A percentile compares a stretch with the other conserved stretches of the same genome.
Evolutionary conservation across 208 protist species (phyloP).

Genomic region (Crithidia fasciculata): DNA sequence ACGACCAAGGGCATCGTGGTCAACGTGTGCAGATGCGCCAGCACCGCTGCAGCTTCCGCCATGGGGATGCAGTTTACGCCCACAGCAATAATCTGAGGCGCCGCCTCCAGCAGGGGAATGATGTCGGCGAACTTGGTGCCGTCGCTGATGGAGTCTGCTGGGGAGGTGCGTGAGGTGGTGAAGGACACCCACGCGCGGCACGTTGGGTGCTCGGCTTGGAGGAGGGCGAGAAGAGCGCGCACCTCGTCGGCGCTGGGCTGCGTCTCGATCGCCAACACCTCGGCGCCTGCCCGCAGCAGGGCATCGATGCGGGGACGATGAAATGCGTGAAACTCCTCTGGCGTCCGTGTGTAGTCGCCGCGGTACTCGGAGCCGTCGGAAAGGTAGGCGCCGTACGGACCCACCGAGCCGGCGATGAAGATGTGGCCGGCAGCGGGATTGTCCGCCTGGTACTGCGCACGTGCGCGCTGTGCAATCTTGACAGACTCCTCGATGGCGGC

Average conservation of each 20-base stretch:
- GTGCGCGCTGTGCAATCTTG: slow-evolving; percentile 37
- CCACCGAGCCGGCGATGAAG: slow-evolving; percentile 68
- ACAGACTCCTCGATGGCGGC: slow-evolving; percentile 47
- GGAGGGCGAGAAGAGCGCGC: slow-evolving; percentile 45
- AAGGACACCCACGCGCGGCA: slow-evolving; percentile 56
- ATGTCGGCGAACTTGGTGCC: slow-evolving; percentile 41
- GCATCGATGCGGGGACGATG: slow-evolving; percentile 56
- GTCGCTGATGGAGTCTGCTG: slow-evolving; percentile 40
- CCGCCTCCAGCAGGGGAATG: slow-evolving; percentile 35
- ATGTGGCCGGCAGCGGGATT: slow-evolving; percentile 23
- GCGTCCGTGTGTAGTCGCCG: slow-evolving; percentile 44
- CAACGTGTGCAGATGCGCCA: slow-evolving; percentile 34
- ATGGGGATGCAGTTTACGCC: slow-evolving; percentile 72
- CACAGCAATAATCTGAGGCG: slow-evolving; percentile 43
- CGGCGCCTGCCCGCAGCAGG: slow-evolving; percentile 49
- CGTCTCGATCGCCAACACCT: slow-evolving; percentile 74
- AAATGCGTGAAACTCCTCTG: slow-evolving; percentile 49
- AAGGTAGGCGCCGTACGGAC: slow-evolving; percentile 71
- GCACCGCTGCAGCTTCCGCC: slow-evolving; percentile 13
- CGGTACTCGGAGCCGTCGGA: slow-evolving; percentile 68
- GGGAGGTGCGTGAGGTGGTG: slow-evolving; percentile 31
- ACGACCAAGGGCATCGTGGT: slow-evolving; percentile 62
- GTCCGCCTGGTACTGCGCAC: slow-evolving; percentile 14
- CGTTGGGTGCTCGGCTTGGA: slow-evolving; percentile 56
- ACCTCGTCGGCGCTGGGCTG: slow-evolving; percentile 57